These are phyloP conservation scores for Pecoramyces ruminantium DNA, from an alignment of 192 early-diverging fungal species.

Conservation along the genomic window DNA sequence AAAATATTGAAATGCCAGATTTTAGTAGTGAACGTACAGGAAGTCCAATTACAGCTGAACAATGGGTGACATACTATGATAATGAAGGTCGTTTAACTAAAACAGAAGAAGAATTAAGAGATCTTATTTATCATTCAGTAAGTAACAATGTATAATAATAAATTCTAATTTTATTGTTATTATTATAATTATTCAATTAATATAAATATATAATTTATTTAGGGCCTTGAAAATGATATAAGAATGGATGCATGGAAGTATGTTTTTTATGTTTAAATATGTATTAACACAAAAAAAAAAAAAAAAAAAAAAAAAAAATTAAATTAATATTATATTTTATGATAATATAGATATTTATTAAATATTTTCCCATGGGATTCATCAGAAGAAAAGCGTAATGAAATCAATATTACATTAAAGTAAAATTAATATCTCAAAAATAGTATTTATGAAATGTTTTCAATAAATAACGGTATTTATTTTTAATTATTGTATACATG, in stretches of 20 bases:
- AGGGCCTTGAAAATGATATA: slow-evolving; percentile 62
- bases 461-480: no score
- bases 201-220: no score
- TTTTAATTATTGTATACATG: no score
- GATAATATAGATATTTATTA: slow-evolving; percentile 26
- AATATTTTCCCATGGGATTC: slow-evolving; percentile 71
- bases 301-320: no score
- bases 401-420: slow-evolving; percentile 27
- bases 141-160: no score
- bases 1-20: background rate
- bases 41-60: slow-evolving; percentile 44
- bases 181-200: no score
- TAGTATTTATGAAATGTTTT: no score
- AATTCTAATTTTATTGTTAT: no score
- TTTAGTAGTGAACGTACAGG: slow-evolving; percentile 12
- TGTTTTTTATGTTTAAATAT: background rate
- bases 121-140: slow-evolving; percentile 43
- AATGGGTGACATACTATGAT: slow-evolving; percentile 49
- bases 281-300: no score
- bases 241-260: slow-evolving; percentile 77
- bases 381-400: slow-evolving; percentile 48
- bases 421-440: slow-evolving; percentile 6
- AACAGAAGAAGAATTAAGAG: slow-evolving; percentile 25
- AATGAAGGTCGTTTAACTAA: slow-evolving; percentile 21
- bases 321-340: no score